Evolutionary conservation across 1,284 basidiomycete species (phyloP).

Genomic region (Ganoderma resinaceum): DNA sequence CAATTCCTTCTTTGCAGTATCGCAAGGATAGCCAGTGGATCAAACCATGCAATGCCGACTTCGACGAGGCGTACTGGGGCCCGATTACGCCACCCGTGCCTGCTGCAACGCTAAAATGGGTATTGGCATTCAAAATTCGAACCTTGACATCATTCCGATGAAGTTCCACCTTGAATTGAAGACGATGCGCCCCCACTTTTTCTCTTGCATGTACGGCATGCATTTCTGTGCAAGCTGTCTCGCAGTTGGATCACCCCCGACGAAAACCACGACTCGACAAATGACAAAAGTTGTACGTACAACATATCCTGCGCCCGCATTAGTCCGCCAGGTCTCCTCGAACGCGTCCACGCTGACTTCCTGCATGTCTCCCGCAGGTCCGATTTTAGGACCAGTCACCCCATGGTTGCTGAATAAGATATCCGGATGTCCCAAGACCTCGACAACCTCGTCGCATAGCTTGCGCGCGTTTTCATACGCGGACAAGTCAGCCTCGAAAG

Average conservation of each 20-base stretch:
- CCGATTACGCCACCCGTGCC: conserved; percentile 60
- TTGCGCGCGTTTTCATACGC: conserved; percentile 51
- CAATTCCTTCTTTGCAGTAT: conserved; percentile 60
- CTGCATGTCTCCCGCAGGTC: conserved; percentile 53
- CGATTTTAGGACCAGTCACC: conserved; percentile 49
- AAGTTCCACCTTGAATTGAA: conserved; percentile 54
- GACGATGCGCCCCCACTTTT: conserved; percentile 57
- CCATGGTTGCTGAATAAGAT: conserved; percentile 62
- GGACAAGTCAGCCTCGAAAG: conserved; percentile 56
- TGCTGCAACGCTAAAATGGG: conserved; percentile 42
- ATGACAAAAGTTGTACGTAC: conserved; percentile 32
- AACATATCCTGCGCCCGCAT: conserved; percentile 54
- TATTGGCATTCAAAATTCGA: not conserved
- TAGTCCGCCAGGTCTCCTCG: conserved; percentile 56
- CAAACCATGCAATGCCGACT: conserved; percentile 60
- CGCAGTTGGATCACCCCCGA: not conserved
- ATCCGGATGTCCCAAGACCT: conserved; percentile 53
- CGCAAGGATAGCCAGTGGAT: conserved; percentile 61
- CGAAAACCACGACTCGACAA: not conserved
- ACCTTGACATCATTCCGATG: not conserved
- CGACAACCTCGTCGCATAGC: conserved; percentile 51
- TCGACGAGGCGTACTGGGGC: conserved; percentile 64
- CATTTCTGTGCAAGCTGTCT: conserved; percentile 56
- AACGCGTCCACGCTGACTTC: conserved; percentile 52
- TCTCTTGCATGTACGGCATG: conserved; percentile 55